Evolutionary conservation across 805 yeast species (phyloP), one percentile per base, ranked within the genome.

Genomic region (Wickerhamiella galacta): DNA sequence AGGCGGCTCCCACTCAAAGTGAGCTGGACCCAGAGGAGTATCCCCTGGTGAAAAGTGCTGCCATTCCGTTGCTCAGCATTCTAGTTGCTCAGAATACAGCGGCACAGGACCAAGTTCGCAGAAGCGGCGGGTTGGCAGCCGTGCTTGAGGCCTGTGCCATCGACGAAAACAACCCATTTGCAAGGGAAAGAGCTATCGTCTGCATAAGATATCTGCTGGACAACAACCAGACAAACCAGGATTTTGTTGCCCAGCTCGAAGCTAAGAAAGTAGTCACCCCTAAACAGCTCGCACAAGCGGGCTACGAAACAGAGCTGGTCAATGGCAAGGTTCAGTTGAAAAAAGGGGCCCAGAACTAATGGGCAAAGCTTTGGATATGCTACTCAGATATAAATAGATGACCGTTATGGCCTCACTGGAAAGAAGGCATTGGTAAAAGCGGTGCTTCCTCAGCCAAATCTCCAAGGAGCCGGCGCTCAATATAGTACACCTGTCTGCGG

Each of bases 151-250:
- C 75, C 40, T 85, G 95, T 56, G 69, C 77, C 25, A 72, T 90
- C 32, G 96, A 87, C 51, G 75, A 73, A 28, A 72, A 79, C 49
- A 92, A 90, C 51, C 96, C 95, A 0, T 87, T 66, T 44, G 44
- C 57, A 36, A 48, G 81, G 42, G 98, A 87, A 48, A 59, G 87
- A 38, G 67, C 93, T 2, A 78, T 90, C 21, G 56, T 87, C 5
- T 81, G 95, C 47, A 50, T 90, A 19, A 69, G 75, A 45, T 74
- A 72, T 39, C 53, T 83, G 20, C 54, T 87, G 11, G 66, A 68
- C 16, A 61, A 66, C 7, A 90, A 90, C 45, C 46, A 42, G 3
- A 61, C 58, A 30, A 90, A 87, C 51, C 95, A 87, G 53, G 60
- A 65, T 1, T 71, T 83, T 49, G 83, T 87, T 1, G 72, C 79